Conservation (phyloP, 352 stramenopile species). For the Blastocystis sp. region DNA sequence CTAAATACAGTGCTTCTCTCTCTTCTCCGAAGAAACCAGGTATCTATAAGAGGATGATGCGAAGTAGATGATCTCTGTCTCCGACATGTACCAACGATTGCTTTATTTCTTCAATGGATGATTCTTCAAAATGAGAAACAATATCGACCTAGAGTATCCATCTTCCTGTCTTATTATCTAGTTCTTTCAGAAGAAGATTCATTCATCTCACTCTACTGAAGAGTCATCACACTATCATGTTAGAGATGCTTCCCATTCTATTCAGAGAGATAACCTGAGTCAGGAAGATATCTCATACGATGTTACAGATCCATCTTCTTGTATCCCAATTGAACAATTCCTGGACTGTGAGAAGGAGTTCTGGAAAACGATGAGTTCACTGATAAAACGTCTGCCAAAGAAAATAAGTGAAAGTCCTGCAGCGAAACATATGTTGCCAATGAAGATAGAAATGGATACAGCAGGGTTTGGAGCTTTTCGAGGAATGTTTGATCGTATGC, state of each 20-base stretch:
- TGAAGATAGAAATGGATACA: background rate
- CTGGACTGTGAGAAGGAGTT: background rate
- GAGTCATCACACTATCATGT: no score
- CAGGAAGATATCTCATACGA: background rate
- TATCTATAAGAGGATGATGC: background rate
- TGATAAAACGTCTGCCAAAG: background rate
- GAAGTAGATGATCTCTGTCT: background rate
- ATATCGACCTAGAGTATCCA: background rate
- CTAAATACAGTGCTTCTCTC: background rate
- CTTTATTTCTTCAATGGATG: conserved; percentile 24
- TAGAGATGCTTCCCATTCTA: no score
- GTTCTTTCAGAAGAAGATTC: background rate
- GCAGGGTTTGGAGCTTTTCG: background rate
- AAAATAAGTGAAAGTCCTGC: background rate
- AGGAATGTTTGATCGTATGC: background rate
- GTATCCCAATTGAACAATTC: background rate
- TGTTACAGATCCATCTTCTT: background rate
- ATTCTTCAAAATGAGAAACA: background rate
- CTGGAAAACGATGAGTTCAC: background rate
- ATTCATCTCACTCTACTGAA: no score
- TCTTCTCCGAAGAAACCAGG: background rate
- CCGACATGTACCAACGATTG: background rate
- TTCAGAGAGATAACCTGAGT: no score
- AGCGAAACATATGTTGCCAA: background rate
- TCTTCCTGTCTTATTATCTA: background rate